These are phyloP conservation scores for Arthrobotrys sinensis DNA, from an alignment of 2,329 filamentous ascomycete species.

Conservation along the genomic window DNA sequence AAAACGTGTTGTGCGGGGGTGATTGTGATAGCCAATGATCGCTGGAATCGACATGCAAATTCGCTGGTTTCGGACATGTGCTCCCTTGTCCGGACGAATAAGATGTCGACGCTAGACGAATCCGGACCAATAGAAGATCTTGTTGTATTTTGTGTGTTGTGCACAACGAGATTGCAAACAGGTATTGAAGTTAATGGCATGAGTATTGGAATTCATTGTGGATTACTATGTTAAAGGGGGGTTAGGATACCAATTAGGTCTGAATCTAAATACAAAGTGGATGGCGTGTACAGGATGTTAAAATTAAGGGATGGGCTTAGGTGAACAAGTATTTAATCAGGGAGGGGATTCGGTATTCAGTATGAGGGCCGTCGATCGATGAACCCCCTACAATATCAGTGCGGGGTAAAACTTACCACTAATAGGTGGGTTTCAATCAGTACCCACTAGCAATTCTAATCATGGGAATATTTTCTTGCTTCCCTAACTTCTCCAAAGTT, in stretches of 20 bases:
- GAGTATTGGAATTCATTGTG: too few relatives aligned
- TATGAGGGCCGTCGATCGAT: too few relatives aligned
- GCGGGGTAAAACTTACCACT: background rate
- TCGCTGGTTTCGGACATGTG: background rate
- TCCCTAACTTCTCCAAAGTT: constrained; percentile 32
- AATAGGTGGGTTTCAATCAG: background rate
- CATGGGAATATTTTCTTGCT: constrained; percentile 45
- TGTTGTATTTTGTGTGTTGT: constrained; percentile 22
- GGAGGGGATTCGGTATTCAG: too few relatives aligned
- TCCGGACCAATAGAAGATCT: background rate
- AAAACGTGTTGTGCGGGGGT: background rate
- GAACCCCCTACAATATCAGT: background rate
- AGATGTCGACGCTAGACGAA: constrained; percentile 6
- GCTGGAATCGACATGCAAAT: background rate
- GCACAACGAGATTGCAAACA: background rate
- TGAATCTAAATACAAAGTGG: too few relatives aligned
- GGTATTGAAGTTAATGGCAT: too few relatives aligned
- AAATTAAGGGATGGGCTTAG: too few relatives aligned
- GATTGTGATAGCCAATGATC: background rate
- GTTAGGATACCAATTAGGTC: too few relatives aligned
- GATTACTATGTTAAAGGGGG: too few relatives aligned
- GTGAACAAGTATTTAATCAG: too few relatives aligned
- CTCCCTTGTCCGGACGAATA: background rate
- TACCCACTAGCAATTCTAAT: constrained; percentile 45
- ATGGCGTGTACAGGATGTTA: too few relatives aligned